phyloP scores from a whole-genome alignment of 2,329 filamentous ascomycete genomes.

The Akanthomyces dipterigenus region DNA sequence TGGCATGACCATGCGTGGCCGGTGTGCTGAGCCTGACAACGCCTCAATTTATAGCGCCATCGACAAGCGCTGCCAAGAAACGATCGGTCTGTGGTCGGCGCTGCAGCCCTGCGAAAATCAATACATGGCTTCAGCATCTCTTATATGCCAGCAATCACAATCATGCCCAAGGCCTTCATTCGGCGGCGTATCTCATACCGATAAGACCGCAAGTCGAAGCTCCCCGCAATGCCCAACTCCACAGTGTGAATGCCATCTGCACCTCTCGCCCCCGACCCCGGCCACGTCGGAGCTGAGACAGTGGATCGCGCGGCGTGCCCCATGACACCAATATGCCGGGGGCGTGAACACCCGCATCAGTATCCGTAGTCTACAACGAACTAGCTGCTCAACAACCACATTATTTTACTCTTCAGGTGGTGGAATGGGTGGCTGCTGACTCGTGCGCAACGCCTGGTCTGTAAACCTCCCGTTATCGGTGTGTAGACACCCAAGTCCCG shows the following conservation, averaged over 20 bases:
- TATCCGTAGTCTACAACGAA: no score
- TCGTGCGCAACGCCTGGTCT: not conserved
- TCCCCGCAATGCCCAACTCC: not conserved
- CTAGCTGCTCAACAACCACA: not conserved
- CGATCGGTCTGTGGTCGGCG: not conserved
- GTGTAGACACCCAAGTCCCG: no score
- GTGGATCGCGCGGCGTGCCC: constrained; percentile 5
- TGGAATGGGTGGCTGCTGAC: not conserved
- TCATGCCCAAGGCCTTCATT: not conserved
- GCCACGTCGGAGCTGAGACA: not conserved
- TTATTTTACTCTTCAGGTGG: not conserved
- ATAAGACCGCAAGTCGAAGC: not conserved
- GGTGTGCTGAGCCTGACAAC: not conserved
- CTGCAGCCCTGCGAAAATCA: not conserved
- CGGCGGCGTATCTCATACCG: not conserved
- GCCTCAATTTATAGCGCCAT: not conserved
- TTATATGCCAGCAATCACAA: not conserved
- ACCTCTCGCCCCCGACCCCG: not conserved
- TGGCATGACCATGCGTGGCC: no score
- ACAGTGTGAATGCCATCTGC: not conserved
- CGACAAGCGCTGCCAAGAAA: not conserved
- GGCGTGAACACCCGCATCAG: no score
- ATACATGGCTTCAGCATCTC: not conserved
- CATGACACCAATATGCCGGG: not conserved
- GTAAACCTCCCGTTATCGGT: no score